Conservation (phyloP, 306 rosid species). For the Cicer bijugum region DNA sequence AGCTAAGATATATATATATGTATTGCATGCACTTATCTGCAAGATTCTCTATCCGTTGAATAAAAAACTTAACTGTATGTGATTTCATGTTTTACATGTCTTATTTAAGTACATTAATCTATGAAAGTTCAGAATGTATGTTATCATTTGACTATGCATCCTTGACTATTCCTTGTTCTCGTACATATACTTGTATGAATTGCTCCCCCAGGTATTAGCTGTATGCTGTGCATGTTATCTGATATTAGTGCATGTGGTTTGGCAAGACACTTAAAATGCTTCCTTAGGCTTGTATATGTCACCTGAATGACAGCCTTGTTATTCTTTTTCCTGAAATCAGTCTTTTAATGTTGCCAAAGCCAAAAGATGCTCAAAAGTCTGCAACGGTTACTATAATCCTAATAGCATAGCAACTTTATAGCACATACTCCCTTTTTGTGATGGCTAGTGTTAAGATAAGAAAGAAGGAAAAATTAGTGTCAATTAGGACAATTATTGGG, state of each 20-base stretch:
- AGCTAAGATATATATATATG: constrained; percentile 25
- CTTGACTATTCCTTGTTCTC: constrained; percentile 13
- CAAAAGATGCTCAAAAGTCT: constrained; percentile 2
- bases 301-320: not conserved
- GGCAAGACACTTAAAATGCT: not conserved
- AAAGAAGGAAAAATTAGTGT: not conserved
- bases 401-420: not conserved
- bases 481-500: not conserved
- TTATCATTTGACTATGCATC: constrained; percentile 9
- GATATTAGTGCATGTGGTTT: not conserved
- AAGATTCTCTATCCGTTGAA: constrained; percentile 19
- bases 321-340: constrained; percentile 1
- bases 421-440: not conserved
- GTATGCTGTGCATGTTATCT: constrained; percentile 18
- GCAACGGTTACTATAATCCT: not conserved
- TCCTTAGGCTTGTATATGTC: not conserved
- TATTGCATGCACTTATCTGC: constrained; percentile 21
- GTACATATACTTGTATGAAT: constrained; percentile 7
- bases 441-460: not conserved
- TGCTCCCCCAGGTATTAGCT: not conserved
- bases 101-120: not conserved
- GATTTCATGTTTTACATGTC: constrained; percentile 30
- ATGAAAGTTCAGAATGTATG: constrained; percentile 24
- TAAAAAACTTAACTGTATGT: constrained; percentile 12
- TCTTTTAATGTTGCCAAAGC: constrained; percentile 23